Evolutionary conservation across 805 yeast genomes (phyloP), one percentile per base, ranked within the genome.

Genomic region (Metschnikowia gruessii): DNA sequence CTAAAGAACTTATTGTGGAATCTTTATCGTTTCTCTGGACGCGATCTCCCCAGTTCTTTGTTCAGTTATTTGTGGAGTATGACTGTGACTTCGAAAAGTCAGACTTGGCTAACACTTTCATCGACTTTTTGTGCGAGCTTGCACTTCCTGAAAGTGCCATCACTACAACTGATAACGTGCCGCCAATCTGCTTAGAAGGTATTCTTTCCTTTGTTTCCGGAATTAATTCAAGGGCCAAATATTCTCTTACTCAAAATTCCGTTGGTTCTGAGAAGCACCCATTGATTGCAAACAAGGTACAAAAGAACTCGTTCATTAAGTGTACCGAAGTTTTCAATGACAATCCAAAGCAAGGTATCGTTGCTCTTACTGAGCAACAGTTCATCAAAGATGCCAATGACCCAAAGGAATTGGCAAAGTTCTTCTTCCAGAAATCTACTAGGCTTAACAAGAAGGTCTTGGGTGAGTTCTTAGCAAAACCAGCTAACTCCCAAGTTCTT

Each of bases 161-260:
- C 9, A 72, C 77, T 56, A 83, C 95, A 0, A 87, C 96, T 0
- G 87, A 86, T 33, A 84, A 80, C 57, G 95, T 92, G 1, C 98
- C 99, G 0, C 97, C 98, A 0, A 77, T 90, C 7, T 92, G 98
- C 58, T 70, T 94, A 42, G 98, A 94, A 57, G 96, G 97, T 1
- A 64, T 94, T 2, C 70, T 92, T 18, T 76, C 87, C 2, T 81
- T 85, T 46, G 71, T 91, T 35, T 78, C 80, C 48, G 82, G 83
- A 13, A 70, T 87, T 38, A 76, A 78, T 53, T 80, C 76, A 38
- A 61, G 83, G 59, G 60, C 79, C 51, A 69, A 72, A 65, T 15
- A 35, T 8, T 31, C 37, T 2, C 18, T 26, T 4, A 7, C 40
- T 2, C 13, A 15, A 9, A 16, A 24, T 15, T 7, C 11, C 3